Evolutionary conservation across 495 filamentous ascomycete genomes (phyloP), one percentile per base, ranked within the genome.

Genomic region (Aspergillus nidulans): DNA sequence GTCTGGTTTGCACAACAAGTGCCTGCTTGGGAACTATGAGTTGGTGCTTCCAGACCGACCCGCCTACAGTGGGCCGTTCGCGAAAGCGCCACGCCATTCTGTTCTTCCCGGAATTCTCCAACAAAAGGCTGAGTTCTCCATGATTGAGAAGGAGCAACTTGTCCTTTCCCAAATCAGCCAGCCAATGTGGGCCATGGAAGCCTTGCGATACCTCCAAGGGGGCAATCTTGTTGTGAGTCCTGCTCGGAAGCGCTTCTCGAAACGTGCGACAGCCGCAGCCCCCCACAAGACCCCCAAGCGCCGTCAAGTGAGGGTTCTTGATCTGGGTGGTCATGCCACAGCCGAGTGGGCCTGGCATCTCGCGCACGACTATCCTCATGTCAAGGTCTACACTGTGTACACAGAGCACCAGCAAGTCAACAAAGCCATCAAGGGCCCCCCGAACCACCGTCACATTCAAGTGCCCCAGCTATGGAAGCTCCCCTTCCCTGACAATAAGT

Each of bases 261-360:
- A 65, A 55, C 54, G 66, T n/a, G 42, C 43, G 44, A 32, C 57
- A 38, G 30, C 52, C 39, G 24, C 53, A 20, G 51, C 50, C 28
- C 39, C 43, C 24, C 7, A 48, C 7, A 19, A 53, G 42, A 23
- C 10, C 18, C 26, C 55, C 36, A 38, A 59, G n/a, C 60, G 59
- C 25, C 68, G 66, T 20, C 56, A 58, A 5, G 16, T 75, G 3
- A 77, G 90, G 26, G 87, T 97, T 44, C 80, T 98, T 32, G 94
- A 98, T 63, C 83, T 97, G 26, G 91, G 89, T 19, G 94, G 94
- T 39, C 86, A 91, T 64, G 80, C 84, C 4, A 80, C 87, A 10
- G 90, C 89, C 65, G 91, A 95, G 71, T 98, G 94, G 94, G 95
- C 88, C 24, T 98, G 94, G 94, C 84, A 92, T 66, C 85, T 88